Base-by-base conservation (phyloP, 2,329 filamentous ascomycete species). In the Colletotrichum plurivorum region DNA sequence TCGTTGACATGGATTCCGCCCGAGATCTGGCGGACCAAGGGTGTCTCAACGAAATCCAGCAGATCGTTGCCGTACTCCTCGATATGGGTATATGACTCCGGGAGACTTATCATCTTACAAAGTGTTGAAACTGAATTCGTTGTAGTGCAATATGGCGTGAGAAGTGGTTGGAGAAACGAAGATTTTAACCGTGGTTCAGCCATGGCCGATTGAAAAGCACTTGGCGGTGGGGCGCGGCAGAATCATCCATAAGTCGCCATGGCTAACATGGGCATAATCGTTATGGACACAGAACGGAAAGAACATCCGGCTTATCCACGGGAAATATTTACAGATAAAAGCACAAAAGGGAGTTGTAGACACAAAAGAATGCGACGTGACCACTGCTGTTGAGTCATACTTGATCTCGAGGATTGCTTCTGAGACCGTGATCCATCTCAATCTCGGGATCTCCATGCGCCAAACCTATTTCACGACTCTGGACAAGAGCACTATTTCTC, bases 1-100 rank as follows among this genome's bases (percentile, higher is more conserved):
- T 79, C 77, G 48, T 79, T 79, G 60, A 79, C 77, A 59, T 79
- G 77, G 36, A 79, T 75, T n/a, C 74, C 77, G 3, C 77, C 77
- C 1, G 76, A 77, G 39, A 79, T 75, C 36, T 79, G 77, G 7
- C 73, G 75, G 12, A 78, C 71, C 13, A 79, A 64, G 5, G 77
- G 71, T 7, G 76, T 72, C 5, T 67, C 48, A n/a, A 76, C 66
- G 36, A 79, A 77, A 1, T 60, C 45, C 6, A 61, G 63, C 0
- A 79, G 69, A 7, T 74, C 58, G 2, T 73, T 39, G 3, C 75
- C 73, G 52, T 78, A 77, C 1, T 22, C 10, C 0, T 46, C 16
- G 4, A 15, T 4, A 3, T 7, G 4, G 13, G 7, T 3, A n/a
- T 66, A 60, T 0, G 22, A 25, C 2, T 16, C n/a, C 9, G 64